Evolutionary conservation across 140 eudicot species (phyloP), one percentile per base, ranked within the genome.

Genomic region (Senecio squalidus): DNA sequence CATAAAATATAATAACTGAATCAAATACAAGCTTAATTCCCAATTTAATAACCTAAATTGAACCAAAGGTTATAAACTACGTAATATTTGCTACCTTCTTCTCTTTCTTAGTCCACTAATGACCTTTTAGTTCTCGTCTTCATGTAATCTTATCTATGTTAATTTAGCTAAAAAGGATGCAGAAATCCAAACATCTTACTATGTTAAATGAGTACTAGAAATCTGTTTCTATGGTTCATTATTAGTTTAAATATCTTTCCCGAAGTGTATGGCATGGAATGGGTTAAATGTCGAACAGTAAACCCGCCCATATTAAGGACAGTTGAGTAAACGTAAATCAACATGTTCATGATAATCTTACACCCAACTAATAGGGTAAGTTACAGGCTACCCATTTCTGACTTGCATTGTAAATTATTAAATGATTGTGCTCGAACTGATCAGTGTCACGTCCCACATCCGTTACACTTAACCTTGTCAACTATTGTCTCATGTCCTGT

Each of bases 401-500:
- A 33, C 28, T 36, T 50, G 52, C 40, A 51, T 51, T 18, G 36
- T 26, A 39, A 9, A 52, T 51, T 34, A 24, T 16, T 9, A 11
- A 53, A 21, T 17, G 25, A 29, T 53, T 40, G 71, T 65, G 70
- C 22, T 38, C 11, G 16, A 33, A 51, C 61, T 18, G 26, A 65
- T 36, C 21, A 66, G 64, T 34, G 55, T 47, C 31, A 44, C 63
- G 28, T 66, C 72, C 72, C 72, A 67, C 73, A 56, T 44, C 50
- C 29, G 24, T 57, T 68, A 58, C 39, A 68, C 67, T 38, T 34
- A 47, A 67, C 20, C 52, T 33, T 58, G 60, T 47, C 59, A 68
- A 47, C 25, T 68, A 67, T 34, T 52, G 56, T 47, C 59, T 68
- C 60, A 57, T 68, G 67, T 48, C 67, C 67, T 47, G 58, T 57